Base-by-base conservation (phyloP, 1,284 basidiomycete genomes). In the Leccinum fallax region DNA sequence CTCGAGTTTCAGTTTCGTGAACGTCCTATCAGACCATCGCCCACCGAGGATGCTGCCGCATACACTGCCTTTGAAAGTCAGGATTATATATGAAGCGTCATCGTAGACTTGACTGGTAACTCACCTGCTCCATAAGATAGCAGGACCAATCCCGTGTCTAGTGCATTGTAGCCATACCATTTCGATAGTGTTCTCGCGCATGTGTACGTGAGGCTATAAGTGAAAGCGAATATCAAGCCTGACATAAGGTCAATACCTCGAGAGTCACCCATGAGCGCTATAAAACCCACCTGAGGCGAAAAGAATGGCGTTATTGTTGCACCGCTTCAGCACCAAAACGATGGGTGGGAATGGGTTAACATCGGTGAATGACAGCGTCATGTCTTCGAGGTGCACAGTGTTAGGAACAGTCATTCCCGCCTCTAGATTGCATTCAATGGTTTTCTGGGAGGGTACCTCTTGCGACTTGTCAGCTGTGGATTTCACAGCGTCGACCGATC, bases 21-120 rank as follows among this genome's bases (percentile, higher is more conserved):
- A 79, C 34, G 85, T 80, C 57, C 77, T 74, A 73, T 97, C 94
- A 2, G 89, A 92, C 78, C 86, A 93, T n/a, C 86, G 78, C 0
- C 94, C 94, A 9, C 94, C 94, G 0, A 90, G 65, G 10, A 94
- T 66, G 59, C 87, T 90, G 5, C 94, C 94, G 1, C 77, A 68
- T 49, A 93, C 80, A 66, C 83, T 85, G 1, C 92, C 92, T 74
- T 78, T 38, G 21, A 32, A 10, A n/a, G 19, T 2, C n/a, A 0
- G 30, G n/a, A 16, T 19, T 40, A 49, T 28, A 52, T 61, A 32
- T 55, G 43, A 11, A 48, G 7, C 21, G 21, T 24, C 54, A 7
- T 24, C n/a, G 5, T 19, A 38, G 28, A 54, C 43, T 51, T 34
- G 16, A 24, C 11, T 46, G 53, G 10, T 28, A n/a, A 55, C 80